These are phyloP conservation scores for Polymyxa betae DNA, from an alignment of 208 protist species.

Conservation along the genomic window DNA sequence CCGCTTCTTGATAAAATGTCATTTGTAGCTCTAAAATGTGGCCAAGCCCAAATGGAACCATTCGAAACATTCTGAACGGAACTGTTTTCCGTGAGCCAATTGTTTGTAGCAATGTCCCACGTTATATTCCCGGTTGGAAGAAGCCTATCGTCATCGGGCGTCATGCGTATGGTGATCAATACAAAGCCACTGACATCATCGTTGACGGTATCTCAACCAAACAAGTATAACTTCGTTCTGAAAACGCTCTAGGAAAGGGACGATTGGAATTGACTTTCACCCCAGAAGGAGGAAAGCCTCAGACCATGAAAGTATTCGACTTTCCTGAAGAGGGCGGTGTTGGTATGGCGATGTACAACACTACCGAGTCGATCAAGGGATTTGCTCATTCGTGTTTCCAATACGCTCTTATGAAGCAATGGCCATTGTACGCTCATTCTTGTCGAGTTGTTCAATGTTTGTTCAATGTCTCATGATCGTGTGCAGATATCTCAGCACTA, in stretches of 20 bases:
- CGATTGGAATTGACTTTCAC: conserved; percentile 48
- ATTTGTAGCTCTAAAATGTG: conserved; percentile 85
- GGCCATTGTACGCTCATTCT: conserved; percentile 45
- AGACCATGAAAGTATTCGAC: conserved; percentile 46
- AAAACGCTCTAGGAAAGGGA: not conserved
- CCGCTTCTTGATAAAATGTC: not conserved
- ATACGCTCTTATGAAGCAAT: conserved; percentile 85
- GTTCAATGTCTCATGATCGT: not conserved
- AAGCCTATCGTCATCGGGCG: conserved; percentile 64
- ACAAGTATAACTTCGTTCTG: too few species aligned
- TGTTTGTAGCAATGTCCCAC: conserved; percentile 80
- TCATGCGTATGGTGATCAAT: conserved; percentile 65
- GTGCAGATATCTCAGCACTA: conserved; percentile 74
- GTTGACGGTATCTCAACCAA: too few species aligned
- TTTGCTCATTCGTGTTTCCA: conserved; percentile 91
- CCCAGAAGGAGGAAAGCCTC: conserved; percentile 42
- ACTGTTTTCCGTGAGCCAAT: conserved; percentile 97
- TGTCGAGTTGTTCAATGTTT: not conserved
- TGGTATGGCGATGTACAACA: conserved; percentile 67
- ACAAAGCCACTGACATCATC: conserved; percentile 60
- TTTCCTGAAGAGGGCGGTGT: conserved; percentile 56
- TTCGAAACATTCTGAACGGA: conserved; percentile 96
- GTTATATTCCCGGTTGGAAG: conserved; percentile 67
- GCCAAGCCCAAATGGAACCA: conserved; percentile 96
- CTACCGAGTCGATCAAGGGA: conserved; percentile 83